Conservation (phyloP, 768 basidiomycete species). For the Tylopilus felleus region DNA sequence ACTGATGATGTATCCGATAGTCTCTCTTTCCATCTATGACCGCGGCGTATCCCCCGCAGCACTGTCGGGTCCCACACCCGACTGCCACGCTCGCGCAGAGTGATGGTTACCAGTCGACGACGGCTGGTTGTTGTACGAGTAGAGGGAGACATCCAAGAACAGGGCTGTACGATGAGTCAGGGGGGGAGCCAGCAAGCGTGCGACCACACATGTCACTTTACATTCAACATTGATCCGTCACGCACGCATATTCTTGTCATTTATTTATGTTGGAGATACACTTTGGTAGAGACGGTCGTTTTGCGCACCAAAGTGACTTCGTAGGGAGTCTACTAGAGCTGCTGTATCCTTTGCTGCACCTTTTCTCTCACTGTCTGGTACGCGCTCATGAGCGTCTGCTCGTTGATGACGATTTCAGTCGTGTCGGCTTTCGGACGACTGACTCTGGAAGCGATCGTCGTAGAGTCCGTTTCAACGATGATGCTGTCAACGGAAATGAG, state of each 20-base stretch:
- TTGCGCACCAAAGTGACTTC: no score
- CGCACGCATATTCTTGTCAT: background rate
- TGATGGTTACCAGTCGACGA: slow-evolving; percentile 1
- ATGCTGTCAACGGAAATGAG: slow-evolving; percentile 52
- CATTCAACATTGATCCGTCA: slow-evolving; percentile 2
- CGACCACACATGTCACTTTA: slow-evolving; percentile 6
- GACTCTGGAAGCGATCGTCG: slow-evolving; percentile 93
- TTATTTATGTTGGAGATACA: background rate
- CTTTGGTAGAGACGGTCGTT: background rate
- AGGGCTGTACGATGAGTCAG: slow-evolving; percentile 5
- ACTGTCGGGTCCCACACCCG: background rate
- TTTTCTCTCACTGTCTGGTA: slow-evolving; percentile 87
- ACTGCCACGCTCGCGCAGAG: background rate
- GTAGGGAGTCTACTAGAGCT: slow-evolving; percentile 57
- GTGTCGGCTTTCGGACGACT: slow-evolving; percentile 91
- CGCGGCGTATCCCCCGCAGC: background rate
- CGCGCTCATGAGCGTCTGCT: slow-evolving; percentile 91
- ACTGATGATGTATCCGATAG: slow-evolving; percentile 7
- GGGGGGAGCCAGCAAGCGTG: background rate
- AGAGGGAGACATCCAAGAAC: background rate
- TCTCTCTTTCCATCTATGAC: slow-evolving; percentile 13
- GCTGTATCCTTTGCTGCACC: slow-evolving; percentile 79
- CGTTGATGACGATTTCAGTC: slow-evolving; percentile 97
- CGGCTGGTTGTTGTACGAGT: slow-evolving; percentile 17
- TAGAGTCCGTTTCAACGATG: slow-evolving; percentile 93